Conservation (phyloP, 345 rosid genomes). For the Moricandia moricandioides region DNA sequence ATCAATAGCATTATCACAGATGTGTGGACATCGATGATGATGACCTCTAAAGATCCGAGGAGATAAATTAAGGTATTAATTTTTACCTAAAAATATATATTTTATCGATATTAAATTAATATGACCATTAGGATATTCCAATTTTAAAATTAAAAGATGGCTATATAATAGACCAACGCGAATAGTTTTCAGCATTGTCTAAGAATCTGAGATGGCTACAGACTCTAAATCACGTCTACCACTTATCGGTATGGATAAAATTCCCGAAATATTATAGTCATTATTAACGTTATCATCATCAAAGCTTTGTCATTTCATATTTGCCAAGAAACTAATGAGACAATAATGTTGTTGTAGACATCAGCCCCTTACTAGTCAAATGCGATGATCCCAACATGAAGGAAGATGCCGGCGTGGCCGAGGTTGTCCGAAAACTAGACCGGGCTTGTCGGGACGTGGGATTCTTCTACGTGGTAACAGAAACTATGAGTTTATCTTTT, state of each 20-base stretch:
- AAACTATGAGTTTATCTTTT: neutral
- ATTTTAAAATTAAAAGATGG: neutral
- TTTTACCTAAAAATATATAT: too few species aligned
- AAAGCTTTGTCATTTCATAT: neutral
- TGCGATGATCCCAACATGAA: slow-evolving; percentile 56
- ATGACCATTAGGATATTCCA: neutral
- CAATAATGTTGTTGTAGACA: slow-evolving; percentile 38
- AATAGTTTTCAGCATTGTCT: neutral
- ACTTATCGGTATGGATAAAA: neutral
- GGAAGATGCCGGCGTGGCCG: slow-evolving; percentile 50
- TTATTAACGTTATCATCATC: neutral
- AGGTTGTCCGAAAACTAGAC: slow-evolving; percentile 59
- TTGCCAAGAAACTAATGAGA: neutral
- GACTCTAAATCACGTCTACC: slow-evolving; percentile 4
- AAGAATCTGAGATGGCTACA: slow-evolving; percentile 5
- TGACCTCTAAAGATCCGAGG: neutral
- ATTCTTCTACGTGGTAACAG: slow-evolving; percentile 75
- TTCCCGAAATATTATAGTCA: neutral
- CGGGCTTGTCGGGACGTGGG: slow-evolving; percentile 79
- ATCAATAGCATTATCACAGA: neutral
- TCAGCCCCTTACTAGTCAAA: slow-evolving; percentile 52
- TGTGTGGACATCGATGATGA: neutral
- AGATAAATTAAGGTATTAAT: neutral
- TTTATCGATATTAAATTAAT: neutral
- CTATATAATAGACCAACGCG: neutral